Base-by-base conservation (phyloP, 148 eudicot genomes). In the Nepenthes mirabilis region DNA sequence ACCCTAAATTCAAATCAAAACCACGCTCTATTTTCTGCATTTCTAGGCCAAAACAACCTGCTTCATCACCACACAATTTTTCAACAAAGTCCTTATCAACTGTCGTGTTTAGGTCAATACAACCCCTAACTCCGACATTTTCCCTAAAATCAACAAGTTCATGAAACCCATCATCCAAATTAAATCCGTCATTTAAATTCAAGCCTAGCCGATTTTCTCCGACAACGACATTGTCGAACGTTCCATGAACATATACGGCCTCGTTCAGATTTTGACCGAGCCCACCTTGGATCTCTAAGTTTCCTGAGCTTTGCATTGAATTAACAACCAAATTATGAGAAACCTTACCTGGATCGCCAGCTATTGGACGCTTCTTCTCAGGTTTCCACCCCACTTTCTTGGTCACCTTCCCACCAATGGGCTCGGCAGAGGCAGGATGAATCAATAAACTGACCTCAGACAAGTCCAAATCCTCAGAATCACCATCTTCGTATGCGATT, bases 1-100 rank as follows among this genome's bases (percentile, higher is more conserved):
- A 59, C 58, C 75, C 84, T 67, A 82, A 69, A 84, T 90, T 90
- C 80, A 90, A 82, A 72, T 90, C 97, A 59, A 90, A 82, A 52
- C 72, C 74, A 2, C 47, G 81, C 52, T 78, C 77, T 63, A 56
- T 70, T 60, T 71, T 83, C 62, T 59, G 69, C 56, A 37, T 57
- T 60, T 61, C 64, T 51, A 59, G 70, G 36, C 56, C 37, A 52
- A 52, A 4, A 55, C 23, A 60, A 23, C 48, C 23, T 23, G 23
- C 0, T 23, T 23, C 23, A 23, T 23, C 23, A 23, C 23, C 23
- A 23, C 23, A 23, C 23, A 23, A 43, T 37, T 55, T 45, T 47
- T 58, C 80, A 36, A 57, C 79, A 67, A 36, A 58, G n/a, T 69
- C 89, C 58, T 65, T 70, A 61, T 68, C 72, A 37, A 68, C 83